A percentile compares a stretch with the other conserved stretches of the same genome.
Evolutionary conservation across 345 rosid genomes (phyloP).

Genomic region (Pistacia vera): DNA sequence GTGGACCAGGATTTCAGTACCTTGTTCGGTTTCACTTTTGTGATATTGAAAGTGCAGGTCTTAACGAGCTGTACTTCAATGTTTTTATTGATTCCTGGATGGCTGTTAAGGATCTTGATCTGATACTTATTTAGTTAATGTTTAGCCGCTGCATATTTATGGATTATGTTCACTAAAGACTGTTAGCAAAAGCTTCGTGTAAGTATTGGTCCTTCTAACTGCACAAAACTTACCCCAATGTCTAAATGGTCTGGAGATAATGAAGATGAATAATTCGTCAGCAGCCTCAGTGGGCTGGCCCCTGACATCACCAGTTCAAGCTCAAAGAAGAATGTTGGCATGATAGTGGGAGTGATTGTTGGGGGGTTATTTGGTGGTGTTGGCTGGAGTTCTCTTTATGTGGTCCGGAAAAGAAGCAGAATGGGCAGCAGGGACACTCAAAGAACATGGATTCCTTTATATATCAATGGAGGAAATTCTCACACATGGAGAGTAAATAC

Average conservation of each 20-base stretch:
- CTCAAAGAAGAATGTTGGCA: constrained; percentile 41
- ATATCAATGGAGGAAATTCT: constrained; percentile 39
- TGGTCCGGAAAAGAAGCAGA: constrained; percentile 39
- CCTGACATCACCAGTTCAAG: constrained; percentile 27
- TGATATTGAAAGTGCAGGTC: constrained; percentile 55
- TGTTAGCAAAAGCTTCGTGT: constrained; percentile 46
- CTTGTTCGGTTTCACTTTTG: constrained; percentile 88
- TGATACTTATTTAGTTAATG: constrained; percentile 36
- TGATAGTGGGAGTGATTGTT: constrained; percentile 44
- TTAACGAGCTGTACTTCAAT: constrained; percentile 72
- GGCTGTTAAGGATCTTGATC: constrained; percentile 51
- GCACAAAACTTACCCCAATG: constrained; percentile 37
- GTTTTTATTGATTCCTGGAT: constrained; percentile 60
- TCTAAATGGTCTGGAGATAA: constrained; percentile 76
- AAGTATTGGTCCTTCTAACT: constrained; percentile 51
- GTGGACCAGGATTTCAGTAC: constrained; percentile 68
- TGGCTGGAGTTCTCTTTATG: constrained; percentile 45
- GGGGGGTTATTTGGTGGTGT: constrained; percentile 35
- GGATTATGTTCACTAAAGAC: constrained; percentile 50
- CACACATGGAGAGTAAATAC: constrained; percentile 55
- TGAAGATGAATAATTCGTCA: constrained; percentile 67
- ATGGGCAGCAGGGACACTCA: constrained; percentile 45
- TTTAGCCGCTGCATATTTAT: constrained; percentile 51
- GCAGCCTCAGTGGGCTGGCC: constrained; percentile 42
- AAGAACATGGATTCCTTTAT: constrained; percentile 70